Evolutionary conservation across 2,329 filamentous ascomycete genomes (phyloP), one percentile per base, ranked within the genome.

Genomic region (Aspergillus latus): DNA sequence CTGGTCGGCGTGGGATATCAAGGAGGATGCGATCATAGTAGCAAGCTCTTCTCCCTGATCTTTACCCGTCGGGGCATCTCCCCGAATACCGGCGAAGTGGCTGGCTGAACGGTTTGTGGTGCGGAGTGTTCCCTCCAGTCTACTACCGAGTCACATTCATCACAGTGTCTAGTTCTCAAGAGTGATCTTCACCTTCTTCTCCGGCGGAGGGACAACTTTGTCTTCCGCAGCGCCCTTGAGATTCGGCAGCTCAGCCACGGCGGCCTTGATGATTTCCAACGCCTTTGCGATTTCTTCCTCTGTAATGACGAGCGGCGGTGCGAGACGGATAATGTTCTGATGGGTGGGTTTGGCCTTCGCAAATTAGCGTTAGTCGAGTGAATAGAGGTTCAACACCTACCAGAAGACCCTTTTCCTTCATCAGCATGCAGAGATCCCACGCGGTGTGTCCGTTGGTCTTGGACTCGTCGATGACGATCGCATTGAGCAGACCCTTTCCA

Each of bases 301-400:
- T 26, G 88, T 92, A 68, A 99, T 97, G 63, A 99, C 92, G 53
- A 99, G 81, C 16, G 94, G 94, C 46, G 94, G 94, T n/a, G 94
- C 94, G 60, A 99, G 88, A 56, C 94, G 89, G 72, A 99, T 99
- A 74, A 99, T 97, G 76, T 97, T 97, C 70, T 96, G 88, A 76
- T 99, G 94, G 5, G 94, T 99, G 30, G 94, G 94, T 84, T 99
- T 99, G 68, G 94, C 94, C 91, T 96, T 72, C 8, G 7, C n/a
- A 21, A 30, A 21, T 51, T 11, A 48, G 56, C 45, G 55, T 30
- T 37, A 40, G 28, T 6, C 21, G 43, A 13, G 10, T 21, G 4
- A 3, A 4, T 7, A 26, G 0, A 29, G 4, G 5, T 10, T 10
- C 6, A 36, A 11, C 21, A 79, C 87, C 78, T 82, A 95, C 91